Base-by-base conservation (phyloP, 73 alveolate genomes). In the Uronychia binucleata region DNA sequence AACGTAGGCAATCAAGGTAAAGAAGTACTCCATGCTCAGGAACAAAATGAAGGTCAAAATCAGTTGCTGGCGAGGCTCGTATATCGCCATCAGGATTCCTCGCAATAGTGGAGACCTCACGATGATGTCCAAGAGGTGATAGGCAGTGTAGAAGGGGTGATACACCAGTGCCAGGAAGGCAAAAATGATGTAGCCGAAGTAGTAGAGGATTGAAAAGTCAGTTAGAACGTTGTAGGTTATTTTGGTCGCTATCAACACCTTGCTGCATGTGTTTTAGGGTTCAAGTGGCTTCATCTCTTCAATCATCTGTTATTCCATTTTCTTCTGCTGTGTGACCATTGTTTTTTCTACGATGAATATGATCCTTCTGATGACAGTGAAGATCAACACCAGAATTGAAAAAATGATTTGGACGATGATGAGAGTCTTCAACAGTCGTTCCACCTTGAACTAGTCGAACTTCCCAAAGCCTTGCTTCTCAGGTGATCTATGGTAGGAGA, bases 71-170 rank as follows among this genome's bases (percentile, higher is more conserved):
- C 96, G 89, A 30, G 98, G 98, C 33, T 85, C 83, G 83, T 88
- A 91, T 14, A 94, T 90, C 30, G 97, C 93, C 76, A 87, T 92
- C 26, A 94, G 74, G 0, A 94, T 97, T 83, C 89, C 92, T 77
- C 89, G 89, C 28, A 94, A 80, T 31, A 94, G 85, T 1, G 98
- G 95, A 76, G 95, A 93, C 30, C 97, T 84, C 0, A 92, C 82
- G 0, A 94, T 84, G 31, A 94, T 87, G 76, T 94, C 98, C 31
- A 95, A 85, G 82, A 94, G 67, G 35, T 93, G 97, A 83, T 93
- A 94, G 28, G 96, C 30, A 60, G 83, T 92, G 82, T 92, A 94
- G 77, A 94, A 91, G n/a, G 96, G 98, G 79, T 94, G 97, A 32
- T 58, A 78, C 26, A 85, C 80, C 26, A 88, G 75, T 0, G 97